Evolutionary conservation across 495 filamentous ascomycete species (phyloP), one percentile per base, ranked within the genome.

Genomic region (Penicillium chermesinum): DNA sequence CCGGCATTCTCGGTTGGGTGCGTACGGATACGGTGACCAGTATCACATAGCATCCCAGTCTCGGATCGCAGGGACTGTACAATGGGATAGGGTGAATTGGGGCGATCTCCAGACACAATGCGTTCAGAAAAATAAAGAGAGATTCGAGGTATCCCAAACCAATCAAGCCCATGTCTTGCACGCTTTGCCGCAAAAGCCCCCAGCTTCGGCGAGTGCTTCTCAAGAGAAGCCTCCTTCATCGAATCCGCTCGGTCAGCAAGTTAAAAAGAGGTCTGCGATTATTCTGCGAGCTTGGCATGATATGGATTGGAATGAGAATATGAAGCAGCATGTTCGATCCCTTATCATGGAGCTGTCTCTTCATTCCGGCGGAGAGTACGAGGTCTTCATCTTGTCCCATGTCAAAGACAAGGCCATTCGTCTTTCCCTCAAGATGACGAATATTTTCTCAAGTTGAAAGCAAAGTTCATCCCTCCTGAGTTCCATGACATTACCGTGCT

Each of bases 361-460:
- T 4, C 70, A 78, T 20, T 82, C 83, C 4, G 87, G 88, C 7
- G 85, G 82, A 16, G 82, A 88, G 66, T 90, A 88, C 56, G 73
- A 85, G 48, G 78, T 91, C 30, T 82, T 84, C 49, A 66, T 91
- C 6, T 74, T 89, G 35, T 76, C 90, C 7, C 81, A 91, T 34
- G 75, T 85, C 49, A 85, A 80, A 45, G 78, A 85, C 47, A 41
- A 59, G n/a, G n/a, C n/a, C n/a, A n/a, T n/a, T n/a, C n/a, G n/a
- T n/a, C n/a, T n/a, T n/a, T n/a, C n/a, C n/a, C n/a, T n/a, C n/a
- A n/a, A n/a, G n/a, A n/a, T n/a, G n/a, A n/a, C n/a, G n/a, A n/a
- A n/a, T n/a, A n/a, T n/a, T n/a, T n/a, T n/a, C n/a, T n/a, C n/a
- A n/a, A n/a, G 10, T 52, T 62, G 21, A 49, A 56, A 20, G 50